Percentiles rank a stretch among this genome's conserved stretches.
phyloP scores from a whole-genome alignment of 345 rosid genomes.

The Populus davidiana region DNA sequence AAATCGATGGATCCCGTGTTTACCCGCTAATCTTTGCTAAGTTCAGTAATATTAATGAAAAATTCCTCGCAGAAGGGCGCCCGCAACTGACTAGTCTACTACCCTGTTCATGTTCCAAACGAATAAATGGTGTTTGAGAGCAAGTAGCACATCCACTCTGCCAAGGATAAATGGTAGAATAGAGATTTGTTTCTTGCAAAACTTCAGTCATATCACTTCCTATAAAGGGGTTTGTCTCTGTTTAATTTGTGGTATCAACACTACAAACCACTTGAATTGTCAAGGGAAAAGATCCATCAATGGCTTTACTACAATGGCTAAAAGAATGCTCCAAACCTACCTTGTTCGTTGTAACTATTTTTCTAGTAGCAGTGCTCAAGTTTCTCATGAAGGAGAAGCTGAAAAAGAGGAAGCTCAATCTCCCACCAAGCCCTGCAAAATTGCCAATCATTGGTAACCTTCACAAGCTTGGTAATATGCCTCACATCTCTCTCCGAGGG shows the following conservation, averaged over 20 bases:
- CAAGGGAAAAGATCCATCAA: neutral
- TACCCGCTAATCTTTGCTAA: too few species aligned
- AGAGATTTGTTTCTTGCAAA: too few species aligned
- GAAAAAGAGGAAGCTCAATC: constrained; percentile 24
- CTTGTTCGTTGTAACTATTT: constrained; percentile 24
- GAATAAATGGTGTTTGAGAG: too few species aligned
- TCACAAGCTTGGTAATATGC: constrained; percentile 20
- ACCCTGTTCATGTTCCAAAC: too few species aligned
- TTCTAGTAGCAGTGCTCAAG: constrained; percentile 13
- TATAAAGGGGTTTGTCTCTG: neutral
- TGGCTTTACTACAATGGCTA: constrained; percentile 37
- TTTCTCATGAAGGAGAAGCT: constrained; percentile 16
- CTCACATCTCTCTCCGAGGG: constrained; percentile 17
- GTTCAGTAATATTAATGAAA: too few species aligned
- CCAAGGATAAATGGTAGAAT: too few species aligned
- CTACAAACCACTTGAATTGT: neutral
- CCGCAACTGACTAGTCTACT: too few species aligned
- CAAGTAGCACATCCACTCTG: too few species aligned
- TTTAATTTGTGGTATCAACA: neutral
- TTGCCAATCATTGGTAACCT: constrained; percentile 30
- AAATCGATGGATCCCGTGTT: too few species aligned
- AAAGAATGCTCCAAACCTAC: constrained; percentile 1
- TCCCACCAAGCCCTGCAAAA: constrained; percentile 25
- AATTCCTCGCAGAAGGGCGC: too few species aligned
- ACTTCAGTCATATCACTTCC: too few species aligned